A percentile compares a stretch with the other conserved stretches of the same genome.
These are phyloP conservation scores for Fusarium subtropicale DNA, from an alignment of 2,329 filamentous ascomycete species.

Conservation along the genomic window DNA sequence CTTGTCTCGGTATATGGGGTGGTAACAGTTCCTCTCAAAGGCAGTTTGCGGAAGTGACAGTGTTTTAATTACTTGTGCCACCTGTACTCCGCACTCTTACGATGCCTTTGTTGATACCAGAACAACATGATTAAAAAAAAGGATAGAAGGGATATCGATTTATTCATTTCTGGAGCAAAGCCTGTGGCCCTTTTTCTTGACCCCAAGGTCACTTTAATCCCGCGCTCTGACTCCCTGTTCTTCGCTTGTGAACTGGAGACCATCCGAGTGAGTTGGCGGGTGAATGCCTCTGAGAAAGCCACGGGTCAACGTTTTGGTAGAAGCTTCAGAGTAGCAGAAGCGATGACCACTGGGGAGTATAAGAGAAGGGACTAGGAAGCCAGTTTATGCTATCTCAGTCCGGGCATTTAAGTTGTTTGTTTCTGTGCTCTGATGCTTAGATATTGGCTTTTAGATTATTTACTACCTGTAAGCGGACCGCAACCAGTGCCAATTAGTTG, in stretches of 20 bases:
- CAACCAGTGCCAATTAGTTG: not conserved
- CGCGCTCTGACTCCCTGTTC: not conserved
- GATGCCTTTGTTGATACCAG: too few relatives aligned
- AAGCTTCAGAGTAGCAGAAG: not conserved
- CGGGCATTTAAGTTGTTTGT: not conserved
- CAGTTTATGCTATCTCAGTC: not conserved
- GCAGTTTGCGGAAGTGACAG: too few relatives aligned
- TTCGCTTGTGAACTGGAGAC: not conserved
- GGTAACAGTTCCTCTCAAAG: not conserved
- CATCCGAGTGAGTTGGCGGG: not conserved
- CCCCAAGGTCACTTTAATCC: not conserved
- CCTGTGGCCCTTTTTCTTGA: not conserved
- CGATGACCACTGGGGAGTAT: not conserved
- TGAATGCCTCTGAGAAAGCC: not conserved
- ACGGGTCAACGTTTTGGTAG: conserved; percentile 11
- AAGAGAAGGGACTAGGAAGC: not conserved
- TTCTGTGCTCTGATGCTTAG: not conserved
- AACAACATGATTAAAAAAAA: too few relatives aligned
- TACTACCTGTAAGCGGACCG: not conserved
- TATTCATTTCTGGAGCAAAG: not conserved
- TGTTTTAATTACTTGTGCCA: too few relatives aligned
- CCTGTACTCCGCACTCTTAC: too few relatives aligned
- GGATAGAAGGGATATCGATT: not conserved
- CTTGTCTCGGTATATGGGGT: not conserved
- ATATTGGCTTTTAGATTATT: not conserved